Base-by-base conservation (phyloP, 1,139 yeast genomes). In the Ashbya aceris region DNA sequence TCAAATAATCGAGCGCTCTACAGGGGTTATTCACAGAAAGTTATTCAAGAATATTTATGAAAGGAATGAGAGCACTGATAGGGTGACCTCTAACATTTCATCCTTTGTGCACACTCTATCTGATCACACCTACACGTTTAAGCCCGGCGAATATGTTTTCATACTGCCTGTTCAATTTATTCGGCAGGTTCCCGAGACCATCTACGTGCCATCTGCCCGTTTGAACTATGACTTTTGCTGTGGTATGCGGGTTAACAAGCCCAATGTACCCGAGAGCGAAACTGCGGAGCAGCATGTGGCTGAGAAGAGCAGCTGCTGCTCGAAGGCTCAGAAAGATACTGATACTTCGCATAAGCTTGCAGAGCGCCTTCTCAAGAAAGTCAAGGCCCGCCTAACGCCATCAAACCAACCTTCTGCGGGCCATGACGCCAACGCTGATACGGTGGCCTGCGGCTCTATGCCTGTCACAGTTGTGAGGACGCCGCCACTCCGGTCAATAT, bases 141-240 rank as follows among this genome's bases (percentile, higher is more conserved):
- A 55, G 38, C 59, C 95, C 8, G 96, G 96, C 27, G 76, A 82
- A 54, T 87, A 87, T 56, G 79, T 86, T 1, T 87, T 83, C 58
- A 63, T 84, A 36, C 65, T 87, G 35, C 93, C 95, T 0, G 66
- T 83, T 2, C 66, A 81, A 2, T 71, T 84, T 42, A 86, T 91
- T 1, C 73, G 81, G 35, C 73, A 71, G 47, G 73, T 83, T 4
- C 91, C 95, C 0, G 91, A 87, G 42, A 65, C 91, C 0, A 70
- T 83, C 6, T 61, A 66, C 30, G 74, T 83, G 2, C 76, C 85
- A 7, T 60, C 64, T 3, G 65, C 61, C 4, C 51, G 62, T 36
- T 56, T 71, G 2, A 52, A 48, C 38, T 58, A 59, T 38, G 47
- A 50, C 26, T 45, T 59, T 23, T 52, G 56, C 30, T 39, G 60